Evolutionary conservation across 2,329 filamentous ascomycete genomes (phyloP), one percentile per base, ranked within the genome.

Genomic region (Colletotrichum camelliae): DNA sequence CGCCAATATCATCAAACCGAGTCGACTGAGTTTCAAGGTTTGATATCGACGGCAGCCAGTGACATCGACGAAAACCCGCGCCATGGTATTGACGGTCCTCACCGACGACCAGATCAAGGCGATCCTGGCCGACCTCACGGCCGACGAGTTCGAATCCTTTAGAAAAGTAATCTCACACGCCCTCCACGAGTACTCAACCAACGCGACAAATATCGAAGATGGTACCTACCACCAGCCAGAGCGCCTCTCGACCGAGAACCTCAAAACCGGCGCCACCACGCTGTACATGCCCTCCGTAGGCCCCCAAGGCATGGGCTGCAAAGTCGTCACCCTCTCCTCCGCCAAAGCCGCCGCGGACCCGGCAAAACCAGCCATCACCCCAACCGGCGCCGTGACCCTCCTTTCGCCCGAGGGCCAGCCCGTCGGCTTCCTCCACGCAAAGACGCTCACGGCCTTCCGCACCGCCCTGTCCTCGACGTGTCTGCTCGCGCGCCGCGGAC

Each of bases 401-500:
- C 94, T 94, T 85, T 87, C 87, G 0, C 88, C 90, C 2, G 86
- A 89, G 27, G 94, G 94, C 57, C 84, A 87, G 13, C 89, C 94
- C 0, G 84, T 91, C 7, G 95, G 93, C 6, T 88, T 96, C 72
- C 85, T 97, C 48, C 93, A 95, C 79, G 94, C 94, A 18, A 90
- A 91, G 75, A 92, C 94, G 61, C 86, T 96, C 37, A 97, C 95
- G 0, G 94, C 94, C 4, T 97, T 96, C 84, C 92, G 95, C 76
- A 97, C 95, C 0, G 94, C 94, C 1, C 87, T 96, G 13, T 92
- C 92, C 2, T 94, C 93, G 5, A 91, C 93, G 70, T 92, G 93
- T 31, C 88, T 95, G 0, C 87, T 95, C 39, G 84, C 85, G 24
- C 90, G 89, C 48, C 94, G 96, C 72, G 87, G 90, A 71, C 90